Evolutionary conservation across 1,139 yeast species (phyloP).

Genomic region (Saccharomyces pastorianus): DNA sequence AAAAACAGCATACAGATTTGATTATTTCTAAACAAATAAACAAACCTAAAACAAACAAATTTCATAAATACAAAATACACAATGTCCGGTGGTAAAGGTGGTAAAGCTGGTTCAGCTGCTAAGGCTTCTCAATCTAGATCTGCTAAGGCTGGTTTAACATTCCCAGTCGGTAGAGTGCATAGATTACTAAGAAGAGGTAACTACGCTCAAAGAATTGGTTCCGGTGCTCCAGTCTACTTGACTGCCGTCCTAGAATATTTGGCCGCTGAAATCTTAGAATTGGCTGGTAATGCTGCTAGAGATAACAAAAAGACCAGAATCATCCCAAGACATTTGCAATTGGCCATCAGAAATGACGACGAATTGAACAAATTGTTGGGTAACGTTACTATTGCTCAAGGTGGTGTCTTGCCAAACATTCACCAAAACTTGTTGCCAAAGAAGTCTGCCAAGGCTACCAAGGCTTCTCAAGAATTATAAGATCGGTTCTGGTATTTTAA

Average conservation of each 20-base stretch:
- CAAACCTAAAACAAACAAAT: constrained; percentile 13
- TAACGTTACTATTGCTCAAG: constrained; percentile 91
- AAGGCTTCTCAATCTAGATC: constrained; percentile 97
- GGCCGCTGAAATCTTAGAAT: constrained; percentile 94
- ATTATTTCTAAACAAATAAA: constrained; percentile 1
- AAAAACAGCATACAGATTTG: background rate
- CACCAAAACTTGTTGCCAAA: constrained; percentile 94
- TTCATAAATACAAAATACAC: constrained; percentile 13
- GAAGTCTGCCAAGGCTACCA: constrained; percentile 70
- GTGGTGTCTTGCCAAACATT: constrained; percentile 97
- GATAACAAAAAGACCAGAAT: constrained; percentile 97
- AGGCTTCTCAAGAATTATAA: constrained; percentile 85
- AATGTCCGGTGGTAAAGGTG: constrained; percentile 99
- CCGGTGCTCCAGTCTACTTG: constrained; percentile 94
- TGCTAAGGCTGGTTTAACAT: constrained; percentile 95
- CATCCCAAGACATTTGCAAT: constrained; percentile 96
- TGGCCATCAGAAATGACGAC: constrained; percentile 97
- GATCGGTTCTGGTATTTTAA: constrained; percentile 1
- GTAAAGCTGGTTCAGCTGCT: constrained; percentile 87
- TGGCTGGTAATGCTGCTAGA: constrained; percentile 98
- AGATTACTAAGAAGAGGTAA: constrained; percentile 95
- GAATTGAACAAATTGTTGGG: constrained; percentile 91
- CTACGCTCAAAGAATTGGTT: constrained; percentile 98
- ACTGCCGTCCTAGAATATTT: constrained; percentile 94
- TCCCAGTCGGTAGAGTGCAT: constrained; percentile 99